Conservation (phyloP, 2,329 filamentous ascomycete genomes). For the Dothistroma pini region DNA sequence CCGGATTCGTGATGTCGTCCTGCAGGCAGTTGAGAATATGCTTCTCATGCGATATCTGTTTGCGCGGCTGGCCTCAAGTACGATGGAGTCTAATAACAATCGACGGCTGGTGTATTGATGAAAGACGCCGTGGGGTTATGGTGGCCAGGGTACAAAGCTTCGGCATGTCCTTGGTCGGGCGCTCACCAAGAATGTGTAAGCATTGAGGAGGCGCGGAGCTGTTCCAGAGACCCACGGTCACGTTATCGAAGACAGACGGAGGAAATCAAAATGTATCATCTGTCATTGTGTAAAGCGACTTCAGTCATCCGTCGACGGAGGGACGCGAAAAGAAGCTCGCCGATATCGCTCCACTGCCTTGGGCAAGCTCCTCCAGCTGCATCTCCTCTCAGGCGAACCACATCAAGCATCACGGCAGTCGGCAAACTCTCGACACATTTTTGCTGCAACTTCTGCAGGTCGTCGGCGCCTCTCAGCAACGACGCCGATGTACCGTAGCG, state of each 20-base stretch:
- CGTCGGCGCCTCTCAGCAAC: not conserved
- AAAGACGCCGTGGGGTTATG: not conserved
- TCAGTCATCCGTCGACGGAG: not conserved
- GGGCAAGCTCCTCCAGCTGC: not conserved
- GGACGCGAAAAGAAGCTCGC: not conserved
- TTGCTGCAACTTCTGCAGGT: not conserved
- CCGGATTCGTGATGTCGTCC: not conserved
- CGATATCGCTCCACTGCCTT: not conserved
- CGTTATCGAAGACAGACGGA: too few relatives aligned
- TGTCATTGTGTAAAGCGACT: not conserved
- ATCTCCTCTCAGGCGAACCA: not conserved
- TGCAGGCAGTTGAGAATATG: slow-evolving; percentile 1
- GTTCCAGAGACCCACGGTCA: too few relatives aligned
- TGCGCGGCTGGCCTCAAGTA: not conserved
- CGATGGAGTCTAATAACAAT: not conserved
- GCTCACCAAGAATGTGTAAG: not conserved
- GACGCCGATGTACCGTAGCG: not conserved
- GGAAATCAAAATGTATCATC: not conserved
- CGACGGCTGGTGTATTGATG: not conserved
- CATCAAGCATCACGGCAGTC: slow-evolving; percentile 1
- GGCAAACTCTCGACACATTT: not conserved
- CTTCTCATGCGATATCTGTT: not conserved
- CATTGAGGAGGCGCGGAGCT: not conserved
- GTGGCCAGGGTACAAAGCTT: not conserved
- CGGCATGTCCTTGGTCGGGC: not conserved